phyloP scores from a whole-genome alignment of 805 yeast species.

The Cyberlindnera mrakii region DNA sequence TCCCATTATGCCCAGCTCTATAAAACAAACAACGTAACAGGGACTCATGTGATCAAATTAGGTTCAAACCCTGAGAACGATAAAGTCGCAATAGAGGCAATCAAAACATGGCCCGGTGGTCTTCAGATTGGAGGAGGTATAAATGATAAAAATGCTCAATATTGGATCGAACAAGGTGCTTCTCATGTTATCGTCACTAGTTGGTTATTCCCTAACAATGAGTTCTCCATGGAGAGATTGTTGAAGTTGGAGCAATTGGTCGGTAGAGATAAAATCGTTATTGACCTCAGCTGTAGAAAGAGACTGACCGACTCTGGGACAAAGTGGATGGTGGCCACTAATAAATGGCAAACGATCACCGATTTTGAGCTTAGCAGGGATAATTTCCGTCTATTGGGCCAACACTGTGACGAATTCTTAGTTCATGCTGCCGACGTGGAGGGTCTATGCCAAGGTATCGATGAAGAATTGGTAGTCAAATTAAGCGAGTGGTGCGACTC shows the following conservation, averaged over 20 bases:
- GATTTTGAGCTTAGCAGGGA: slow-evolving; percentile 46
- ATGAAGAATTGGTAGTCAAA: slow-evolving; percentile 62
- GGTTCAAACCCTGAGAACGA: slow-evolving; percentile 77
- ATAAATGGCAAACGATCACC: slow-evolving; percentile 94
- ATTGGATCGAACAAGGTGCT: slow-evolving; percentile 78
- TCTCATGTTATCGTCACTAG: slow-evolving; percentile 88
- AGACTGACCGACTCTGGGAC: slow-evolving; percentile 18
- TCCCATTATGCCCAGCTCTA: slow-evolving; percentile 72
- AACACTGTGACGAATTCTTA: slow-evolving; percentile 78
- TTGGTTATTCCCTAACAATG: slow-evolving; percentile 72
- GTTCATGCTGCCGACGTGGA: slow-evolving; percentile 99
- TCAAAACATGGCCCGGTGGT: slow-evolving; percentile 62
- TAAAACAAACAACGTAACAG: slow-evolving; percentile 46
- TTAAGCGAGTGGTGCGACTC: slow-evolving; percentile 73
- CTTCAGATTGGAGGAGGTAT: slow-evolving; percentile 95
- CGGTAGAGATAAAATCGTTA: slow-evolving; percentile 65
- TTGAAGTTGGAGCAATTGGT: slow-evolving; percentile 42
- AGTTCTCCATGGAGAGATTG: slow-evolving; percentile 47
- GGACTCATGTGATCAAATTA: slow-evolving; percentile 91
- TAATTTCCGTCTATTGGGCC: slow-evolving; percentile 46
- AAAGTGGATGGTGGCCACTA: slow-evolving; percentile 92
- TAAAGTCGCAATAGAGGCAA: slow-evolving; percentile 72
- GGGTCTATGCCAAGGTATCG: slow-evolving; percentile 92
- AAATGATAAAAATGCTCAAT: slow-evolving; percentile 59
- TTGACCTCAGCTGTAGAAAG: slow-evolving; percentile 82